Evolutionary conservation across 1,284 basidiomycete genomes (phyloP), one percentile per base, ranked within the genome.

Genomic region (Schizopora paradoxa): DNA sequence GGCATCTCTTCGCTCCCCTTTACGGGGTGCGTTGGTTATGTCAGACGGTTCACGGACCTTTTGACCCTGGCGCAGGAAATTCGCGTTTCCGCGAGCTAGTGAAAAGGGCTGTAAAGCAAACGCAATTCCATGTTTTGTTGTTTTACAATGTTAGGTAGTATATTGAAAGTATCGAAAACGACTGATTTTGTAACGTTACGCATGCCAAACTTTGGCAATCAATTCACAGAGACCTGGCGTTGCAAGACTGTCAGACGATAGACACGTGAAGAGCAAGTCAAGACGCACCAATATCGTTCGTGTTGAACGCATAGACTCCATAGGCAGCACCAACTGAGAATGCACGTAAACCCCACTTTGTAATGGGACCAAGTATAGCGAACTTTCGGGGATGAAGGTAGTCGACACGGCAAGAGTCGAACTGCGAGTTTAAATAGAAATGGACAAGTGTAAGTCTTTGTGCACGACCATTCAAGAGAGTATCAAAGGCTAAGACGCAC

Each of bases 281-380:
- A 33, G 16, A 69, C 82, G 55, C 54, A 91, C 94, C 94, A 58
- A 98, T 83, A 61, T 98, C 95, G 64, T 94, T 91, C 34, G 93
- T 96, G 73, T 96, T 95, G 74, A 96, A 96, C 66, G 94, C 87
- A 70, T 97, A 99, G 4, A 98, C 76, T 32, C 96, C 95, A 54
- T 91, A 83, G 45, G 96, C 75, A 11, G 86, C 82, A n/a, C 81
- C 85, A 33, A 88, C 80, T 23, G 95, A 97, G 3, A 81, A 70
- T 11, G 79, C 68, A 44, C 91, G 77, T 48, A 98, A 71, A 6
- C 72, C 63, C 94, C 95, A 98, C 25, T 71, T 79, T 19, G 66
- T 59, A 44, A 85, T 51, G 2, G 74, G 80, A 13, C 91, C 93
- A 48, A 91, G 51, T 36, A 83, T 58, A 22, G 89, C 89, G 77